Evolutionary conservation across 2,329 filamentous ascomycete genomes (phyloP).

Genomic region (Gremmenia infestans): DNA sequence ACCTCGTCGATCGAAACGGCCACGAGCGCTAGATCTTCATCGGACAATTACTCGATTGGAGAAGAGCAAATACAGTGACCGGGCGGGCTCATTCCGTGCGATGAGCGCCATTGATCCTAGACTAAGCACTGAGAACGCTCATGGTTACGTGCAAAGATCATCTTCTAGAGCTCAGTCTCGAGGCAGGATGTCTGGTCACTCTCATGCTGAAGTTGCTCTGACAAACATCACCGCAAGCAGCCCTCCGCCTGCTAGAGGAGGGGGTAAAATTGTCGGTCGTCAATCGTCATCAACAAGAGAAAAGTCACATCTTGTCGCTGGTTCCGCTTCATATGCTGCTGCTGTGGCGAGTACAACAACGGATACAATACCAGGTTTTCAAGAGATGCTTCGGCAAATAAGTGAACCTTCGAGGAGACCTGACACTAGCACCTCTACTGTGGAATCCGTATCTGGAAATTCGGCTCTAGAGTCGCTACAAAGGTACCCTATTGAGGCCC

Average conservation of each 20-base stretch:
- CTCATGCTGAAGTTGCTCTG: slow-evolving; percentile 40
- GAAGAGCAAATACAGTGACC: slow-evolving; percentile 39
- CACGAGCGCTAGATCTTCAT: slow-evolving; percentile 32
- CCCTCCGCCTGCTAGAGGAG: slow-evolving; percentile 30
- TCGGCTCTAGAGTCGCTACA: slow-evolving; percentile 22
- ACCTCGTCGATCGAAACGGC: slow-evolving; percentile 14
- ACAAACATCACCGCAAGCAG: slow-evolving; percentile 38
- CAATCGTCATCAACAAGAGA: slow-evolving; percentile 14
- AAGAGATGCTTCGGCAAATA: slow-evolving; percentile 3
- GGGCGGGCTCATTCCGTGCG: slow-evolving; percentile 42
- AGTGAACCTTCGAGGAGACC: slow-evolving; percentile 6
- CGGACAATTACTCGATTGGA: slow-evolving; percentile 38
- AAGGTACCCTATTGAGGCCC: slow-evolving; percentile 10
- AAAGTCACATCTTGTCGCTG: slow-evolving; percentile 18
- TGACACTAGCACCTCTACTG: slow-evolving; percentile 8
- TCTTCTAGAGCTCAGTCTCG: slow-evolving; percentile 17
- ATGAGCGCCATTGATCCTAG: slow-evolving; percentile 28
- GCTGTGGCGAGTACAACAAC: slow-evolving; percentile 21
- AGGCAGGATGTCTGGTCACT: slow-evolving; percentile 25
- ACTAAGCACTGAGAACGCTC: slow-evolving; percentile 23
- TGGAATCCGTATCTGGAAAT: slow-evolving; percentile 2
- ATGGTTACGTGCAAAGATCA: slow-evolving; percentile 21
- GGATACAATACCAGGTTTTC: slow-evolving; percentile 16
- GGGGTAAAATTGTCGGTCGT: slow-evolving; percentile 27
- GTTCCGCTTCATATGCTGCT: slow-evolving; percentile 31